A percentile compares a stretch with the other conserved stretches of the same genome.
phyloP scores from a whole-genome alignment of 1,284 basidiomycete species.

The Leucoagaricus sp. region DNA sequence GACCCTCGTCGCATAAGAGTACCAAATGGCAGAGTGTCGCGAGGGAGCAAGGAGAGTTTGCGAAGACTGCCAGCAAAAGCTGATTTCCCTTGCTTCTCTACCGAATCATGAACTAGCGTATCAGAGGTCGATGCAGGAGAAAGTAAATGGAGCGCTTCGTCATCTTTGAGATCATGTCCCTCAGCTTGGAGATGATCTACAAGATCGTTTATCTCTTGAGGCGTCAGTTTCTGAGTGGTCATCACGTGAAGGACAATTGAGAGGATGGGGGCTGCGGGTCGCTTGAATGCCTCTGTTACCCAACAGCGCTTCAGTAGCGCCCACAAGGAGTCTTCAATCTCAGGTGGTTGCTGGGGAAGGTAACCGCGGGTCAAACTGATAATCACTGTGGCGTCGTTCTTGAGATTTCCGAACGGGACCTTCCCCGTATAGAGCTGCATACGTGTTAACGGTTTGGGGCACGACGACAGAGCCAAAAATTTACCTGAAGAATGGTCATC shows the following conservation, averaged over 20 bases:
- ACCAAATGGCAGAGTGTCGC: background rate
- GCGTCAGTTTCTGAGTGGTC: background rate
- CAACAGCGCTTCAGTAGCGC: constrained; percentile 17
- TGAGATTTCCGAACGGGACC: constrained; percentile 15
- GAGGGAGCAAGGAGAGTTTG: background rate
- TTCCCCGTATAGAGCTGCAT: constrained; percentile 17
- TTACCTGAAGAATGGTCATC: constrained; percentile 22
- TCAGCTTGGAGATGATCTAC: background rate
- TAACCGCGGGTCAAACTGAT: constrained; percentile 7
- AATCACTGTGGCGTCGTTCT: constrained; percentile 18
- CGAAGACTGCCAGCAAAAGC: background rate
- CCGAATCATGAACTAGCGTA: background rate
- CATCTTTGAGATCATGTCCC: background rate
- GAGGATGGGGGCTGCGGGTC: constrained; percentile 12
- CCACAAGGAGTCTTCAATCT: constrained; percentile 16
- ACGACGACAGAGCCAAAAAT: background rate
- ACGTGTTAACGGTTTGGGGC: background rate
- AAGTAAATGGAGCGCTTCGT: background rate
- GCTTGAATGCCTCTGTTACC: constrained; percentile 10
- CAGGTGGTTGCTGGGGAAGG: constrained; percentile 13
- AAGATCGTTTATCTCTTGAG: background rate
- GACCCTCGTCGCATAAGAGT: background rate
- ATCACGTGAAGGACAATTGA: constrained; percentile 11
- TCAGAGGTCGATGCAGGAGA: background rate
- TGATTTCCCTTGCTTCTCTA: background rate